phyloP scores from a whole-genome alignment of 2,329 filamentous ascomycete genomes.

The Bipolaris victoriae region DNA sequence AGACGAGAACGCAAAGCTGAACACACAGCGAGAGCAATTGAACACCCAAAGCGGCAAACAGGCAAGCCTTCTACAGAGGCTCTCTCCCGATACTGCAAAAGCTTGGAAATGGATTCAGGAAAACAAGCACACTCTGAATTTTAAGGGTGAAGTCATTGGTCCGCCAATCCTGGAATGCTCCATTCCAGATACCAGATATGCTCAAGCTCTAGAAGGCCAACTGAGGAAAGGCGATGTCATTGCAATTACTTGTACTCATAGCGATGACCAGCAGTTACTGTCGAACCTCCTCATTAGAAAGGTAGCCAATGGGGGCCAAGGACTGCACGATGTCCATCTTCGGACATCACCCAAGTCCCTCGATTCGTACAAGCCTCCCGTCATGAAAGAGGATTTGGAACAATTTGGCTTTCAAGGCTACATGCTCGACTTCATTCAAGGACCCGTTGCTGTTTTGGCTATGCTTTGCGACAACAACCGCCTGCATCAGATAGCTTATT shows the following conservation, averaged over 20 bases:
- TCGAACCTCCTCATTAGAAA: slow-evolving; percentile 66
- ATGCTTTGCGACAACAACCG: slow-evolving; percentile 81
- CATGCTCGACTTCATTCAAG: slow-evolving; percentile 77
- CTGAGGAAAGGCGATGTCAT: slow-evolving; percentile 61
- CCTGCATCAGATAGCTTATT: slow-evolving; percentile 72
- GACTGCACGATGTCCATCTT: slow-evolving; percentile 73
- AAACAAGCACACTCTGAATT: slow-evolving; percentile 64
- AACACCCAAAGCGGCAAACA: slow-evolving; percentile 49
- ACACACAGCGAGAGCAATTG: slow-evolving; percentile 24
- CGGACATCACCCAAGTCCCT: slow-evolving; percentile 66
- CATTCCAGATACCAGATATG: slow-evolving; percentile 73
- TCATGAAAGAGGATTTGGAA: slow-evolving; percentile 62
- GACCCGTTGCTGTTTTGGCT: slow-evolving; percentile 81
- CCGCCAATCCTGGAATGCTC: slow-evolving; percentile 82
- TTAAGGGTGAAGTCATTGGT: slow-evolving; percentile 78
- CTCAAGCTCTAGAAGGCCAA: slow-evolving; percentile 64
- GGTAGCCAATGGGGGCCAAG: slow-evolving; percentile 53
- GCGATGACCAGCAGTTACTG: slow-evolving; percentile 75
- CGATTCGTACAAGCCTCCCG: slow-evolving; percentile 60
- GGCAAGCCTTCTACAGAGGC: slow-evolving; percentile 64
- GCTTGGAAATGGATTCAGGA: slow-evolving; percentile 85
- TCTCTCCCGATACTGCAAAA: slow-evolving; percentile 67
- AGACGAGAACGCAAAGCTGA: slow-evolving; percentile 37
- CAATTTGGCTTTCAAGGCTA: slow-evolving; percentile 76
- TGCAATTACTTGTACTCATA: slow-evolving; percentile 76